Percentiles rank a stretch among this genome's conserved stretches.
phyloP scores from a whole-genome alignment of 1,284 basidiomycete genomes.

The Moesziomyces sp. region DNA sequence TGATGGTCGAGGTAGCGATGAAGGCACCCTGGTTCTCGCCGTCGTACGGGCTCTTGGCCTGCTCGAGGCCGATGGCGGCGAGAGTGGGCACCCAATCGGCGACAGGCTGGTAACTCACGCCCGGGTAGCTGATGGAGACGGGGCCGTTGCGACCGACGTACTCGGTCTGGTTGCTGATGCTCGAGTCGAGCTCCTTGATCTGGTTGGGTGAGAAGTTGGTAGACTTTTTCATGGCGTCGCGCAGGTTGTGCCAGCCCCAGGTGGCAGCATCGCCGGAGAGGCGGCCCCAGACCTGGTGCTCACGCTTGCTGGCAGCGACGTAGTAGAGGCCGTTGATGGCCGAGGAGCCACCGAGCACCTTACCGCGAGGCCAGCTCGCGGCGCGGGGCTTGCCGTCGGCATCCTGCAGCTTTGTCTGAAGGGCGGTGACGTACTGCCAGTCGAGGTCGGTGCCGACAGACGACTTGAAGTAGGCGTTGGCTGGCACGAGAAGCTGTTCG shows the following conservation, averaged over 20 bases:
- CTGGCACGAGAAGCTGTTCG: slow-evolving; percentile 29
- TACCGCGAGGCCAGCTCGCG: slow-evolving; percentile 67
- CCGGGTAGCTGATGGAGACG: slow-evolving; percentile 50
- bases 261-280: slow-evolving; percentile 40
- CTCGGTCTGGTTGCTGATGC: slow-evolving; percentile 36
- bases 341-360: slow-evolving; percentile 70
- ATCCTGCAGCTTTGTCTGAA: slow-evolving; percentile 24
- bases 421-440: slow-evolving; percentile 53
- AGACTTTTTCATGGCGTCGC: slow-evolving; percentile 52
- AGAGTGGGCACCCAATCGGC: slow-evolving; percentile 51
- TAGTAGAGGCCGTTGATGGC: slow-evolving; percentile 69
- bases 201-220: slow-evolving; percentile 40
- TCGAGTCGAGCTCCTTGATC: slow-evolving; percentile 23
- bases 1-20: slow-evolving; percentile 52
- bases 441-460: slow-evolving; percentile 46
- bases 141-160: slow-evolving; percentile 51
- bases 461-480: slow-evolving; percentile 44
- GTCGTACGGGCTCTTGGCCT: slow-evolving; percentile 42
- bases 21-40: slow-evolving; percentile 59
- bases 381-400: slow-evolving; percentile 34
- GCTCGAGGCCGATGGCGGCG: slow-evolving; percentile 14
- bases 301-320: slow-evolving; percentile 61
- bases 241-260: slow-evolving; percentile 53
- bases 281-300: slow-evolving; percentile 52
- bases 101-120: slow-evolving; percentile 47